Percentiles rank a stretch among this genome's conserved stretches.
phyloP scores from a whole-genome alignment of 1,284 basidiomycete genomes.

The Ganoderma leucocontextum region DNA sequence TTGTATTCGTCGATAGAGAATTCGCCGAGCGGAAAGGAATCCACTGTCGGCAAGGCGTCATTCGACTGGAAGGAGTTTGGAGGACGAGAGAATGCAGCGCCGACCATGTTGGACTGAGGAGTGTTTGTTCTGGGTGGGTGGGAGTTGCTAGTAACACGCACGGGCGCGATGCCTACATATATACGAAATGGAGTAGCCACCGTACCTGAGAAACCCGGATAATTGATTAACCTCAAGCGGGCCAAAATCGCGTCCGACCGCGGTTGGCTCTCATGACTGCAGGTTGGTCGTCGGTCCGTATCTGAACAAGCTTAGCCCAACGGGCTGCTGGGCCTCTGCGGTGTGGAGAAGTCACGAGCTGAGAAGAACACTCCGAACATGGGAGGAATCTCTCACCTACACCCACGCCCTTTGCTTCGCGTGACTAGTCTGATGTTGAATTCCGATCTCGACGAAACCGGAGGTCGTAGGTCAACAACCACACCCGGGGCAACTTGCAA shows the following conservation, averaged over 20 bases:
- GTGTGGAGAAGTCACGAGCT: neutral
- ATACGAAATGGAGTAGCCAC: neutral
- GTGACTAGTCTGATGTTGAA: neutral
- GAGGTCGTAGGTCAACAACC: too few species aligned
- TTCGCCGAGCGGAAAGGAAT: conserved; percentile 22
- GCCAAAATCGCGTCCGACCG: neutral
- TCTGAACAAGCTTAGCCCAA: neutral
- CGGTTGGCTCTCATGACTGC: neutral
- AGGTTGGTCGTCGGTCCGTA: neutral
- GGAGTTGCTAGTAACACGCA: neutral
- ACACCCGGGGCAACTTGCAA: too few species aligned
- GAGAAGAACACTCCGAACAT: neutral
- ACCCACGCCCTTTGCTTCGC: neutral
- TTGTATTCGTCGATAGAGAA: conserved; percentile 57
- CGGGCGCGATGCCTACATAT: neutral
- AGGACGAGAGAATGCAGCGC: conserved; percentile 27
- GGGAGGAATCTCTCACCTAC: neutral
- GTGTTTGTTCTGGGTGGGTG: neutral
- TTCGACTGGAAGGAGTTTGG: neutral
- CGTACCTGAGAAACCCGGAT: conserved; percentile 26
- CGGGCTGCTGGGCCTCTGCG: neutral
- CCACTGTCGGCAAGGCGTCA: neutral
- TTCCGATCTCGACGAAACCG: too few species aligned
- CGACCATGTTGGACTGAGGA: neutral
- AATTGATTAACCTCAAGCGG: neutral